phyloP scores from a whole-genome alignment of 73 alveolate genomes.

The Diophrys appendiculata region DNA sequence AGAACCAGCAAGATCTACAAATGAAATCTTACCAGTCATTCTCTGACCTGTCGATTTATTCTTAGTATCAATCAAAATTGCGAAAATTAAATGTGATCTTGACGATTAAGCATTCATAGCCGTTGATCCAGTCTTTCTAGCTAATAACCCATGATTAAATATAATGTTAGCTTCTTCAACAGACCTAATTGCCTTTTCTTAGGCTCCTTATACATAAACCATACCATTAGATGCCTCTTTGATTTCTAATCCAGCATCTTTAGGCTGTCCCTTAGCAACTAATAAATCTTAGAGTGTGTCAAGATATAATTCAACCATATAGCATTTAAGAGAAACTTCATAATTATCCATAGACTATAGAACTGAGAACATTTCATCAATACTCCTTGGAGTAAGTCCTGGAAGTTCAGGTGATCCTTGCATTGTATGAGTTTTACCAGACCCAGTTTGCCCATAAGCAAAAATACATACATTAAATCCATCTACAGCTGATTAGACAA shows the following conservation, averaged over 20 bases:
- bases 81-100: slow-evolving; percentile 71
- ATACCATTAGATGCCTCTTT: slow-evolving; percentile 49
- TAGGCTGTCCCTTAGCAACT: slow-evolving; percentile 24
- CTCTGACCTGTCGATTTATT: slow-evolving; percentile 10
- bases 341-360: slow-evolving; percentile 34
- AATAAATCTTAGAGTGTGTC: slow-evolving; percentile 53
- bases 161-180: slow-evolving; percentile 22
- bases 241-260: slow-evolving; percentile 41
- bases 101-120: slow-evolving; percentile 73
- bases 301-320: slow-evolving; percentile 69
- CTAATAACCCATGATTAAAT: slow-evolving; percentile 34
- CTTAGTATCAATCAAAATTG: slow-evolving; percentile 38
- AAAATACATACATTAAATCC: slow-evolving; percentile 98
- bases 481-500: slow-evolving; percentile 90
- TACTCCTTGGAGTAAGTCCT: slow-evolving; percentile 95
- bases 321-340: slow-evolving; percentile 34
- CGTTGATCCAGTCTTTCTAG: slow-evolving; percentile 62
- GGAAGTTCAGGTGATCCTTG: slow-evolving; percentile 87
- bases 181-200: not conserved
- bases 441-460: slow-evolving; percentile 99
- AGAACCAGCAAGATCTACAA: slow-evolving; percentile 63
- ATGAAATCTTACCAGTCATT: slow-evolving; percentile 35
- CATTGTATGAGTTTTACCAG: slow-evolving; percentile 97
- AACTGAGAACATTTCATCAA: slow-evolving; percentile 70
- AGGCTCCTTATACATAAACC: slow-evolving; percentile 30